Conservation (phyloP, 495 filamentous ascomycete species). For the Aspergillus baeticus region DNA sequence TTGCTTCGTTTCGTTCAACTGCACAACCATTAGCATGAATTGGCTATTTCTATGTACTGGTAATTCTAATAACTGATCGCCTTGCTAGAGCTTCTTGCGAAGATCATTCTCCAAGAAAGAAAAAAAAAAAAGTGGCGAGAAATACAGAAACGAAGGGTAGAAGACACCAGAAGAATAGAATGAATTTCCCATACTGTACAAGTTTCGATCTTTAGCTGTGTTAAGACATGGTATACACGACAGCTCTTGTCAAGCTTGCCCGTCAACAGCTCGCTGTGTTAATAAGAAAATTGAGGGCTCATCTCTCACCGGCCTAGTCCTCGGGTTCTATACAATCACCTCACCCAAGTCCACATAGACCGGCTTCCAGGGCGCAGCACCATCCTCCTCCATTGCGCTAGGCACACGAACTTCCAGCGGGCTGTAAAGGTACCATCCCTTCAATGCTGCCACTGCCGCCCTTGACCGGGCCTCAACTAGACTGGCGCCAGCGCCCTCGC, state of each 20-base stretch:
- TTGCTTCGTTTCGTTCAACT: no score
- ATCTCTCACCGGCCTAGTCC: slow-evolving; percentile 4
- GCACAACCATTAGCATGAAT: slow-evolving; percentile 12
- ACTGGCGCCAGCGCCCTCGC: slow-evolving; percentile 75
- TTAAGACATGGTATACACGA: slow-evolving; percentile 19
- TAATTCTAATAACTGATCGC: slow-evolving; percentile 15
- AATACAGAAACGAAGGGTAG: slow-evolving; percentile 27
- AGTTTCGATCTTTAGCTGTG: slow-evolving; percentile 34
- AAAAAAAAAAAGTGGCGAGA: slow-evolving; percentile 10
- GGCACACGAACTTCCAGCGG: slow-evolving; percentile 71
- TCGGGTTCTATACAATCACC: slow-evolving; percentile 73
- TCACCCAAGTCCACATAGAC: slow-evolving; percentile 87
- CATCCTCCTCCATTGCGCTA: slow-evolving; percentile 71
- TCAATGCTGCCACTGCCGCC: slow-evolving; percentile 80
- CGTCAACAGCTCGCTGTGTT: background rate
- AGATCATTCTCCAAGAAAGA: background rate
- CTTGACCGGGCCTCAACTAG: slow-evolving; percentile 73
- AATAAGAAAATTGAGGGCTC: background rate
- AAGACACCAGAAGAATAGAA: slow-evolving; percentile 40
- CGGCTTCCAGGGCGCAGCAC: slow-evolving; percentile 71
- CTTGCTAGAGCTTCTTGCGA: slow-evolving; percentile 1
- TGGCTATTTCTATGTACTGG: slow-evolving; percentile 17
- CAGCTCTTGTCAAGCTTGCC: slow-evolving; percentile 4
- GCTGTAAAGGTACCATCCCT: slow-evolving; percentile 94
- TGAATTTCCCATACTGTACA: slow-evolving; percentile 48